Base-by-base conservation (phyloP, 257 asterid species). In the Linaria vulgaris region DNA sequence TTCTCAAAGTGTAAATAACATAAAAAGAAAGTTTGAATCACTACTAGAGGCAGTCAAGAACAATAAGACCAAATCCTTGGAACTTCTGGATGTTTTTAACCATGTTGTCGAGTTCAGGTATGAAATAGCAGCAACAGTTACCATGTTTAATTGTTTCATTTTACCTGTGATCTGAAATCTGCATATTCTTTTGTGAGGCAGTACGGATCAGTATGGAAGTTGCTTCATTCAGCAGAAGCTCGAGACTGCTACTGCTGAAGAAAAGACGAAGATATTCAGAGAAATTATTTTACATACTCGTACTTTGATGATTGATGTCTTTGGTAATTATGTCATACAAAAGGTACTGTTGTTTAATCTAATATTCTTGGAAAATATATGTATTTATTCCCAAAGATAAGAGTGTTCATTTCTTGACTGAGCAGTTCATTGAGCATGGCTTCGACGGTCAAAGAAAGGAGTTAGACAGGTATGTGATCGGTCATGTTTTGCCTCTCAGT, bases 151-250 rank as follows among this genome's bases (percentile, higher is more conserved):
- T 67, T 45, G 9, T 12, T 16, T 34, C 39, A 31, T 16, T 44
- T 53, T 46, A 23, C 50, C 3, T 57, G 6, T 21, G 37, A 41
- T 61, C 20, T 68, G 30, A 23, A 23, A 12, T 51, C 25, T 51
- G 24, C 31, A 30, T 68, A 43, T 54, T 70, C 5, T 38, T 63
- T n/a, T 43, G 21, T 72, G 41, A 61, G 66, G 66, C 76, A 92
- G 98, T 64, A 85, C 44, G 88, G 98, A 89, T 79, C 98, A 88
- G 67, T 79, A 77, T 50, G 96, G 98, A 43, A 92, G 97, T 64
- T 91, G 95, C 49, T 88, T 91, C 70, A 88, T 88, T 77, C 98
- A 91, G 76, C 94, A 88, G n/a, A n/a, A n/a, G n/a, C n/a, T n/a
- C n/a, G n/a, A n/a, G n/a, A n/a, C n/a, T n/a, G n/a, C n/a, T n/a